phyloP scores from a whole-genome alignment of 2,329 filamentous ascomycete species.

The Colletotrichum truncatum region DNA sequence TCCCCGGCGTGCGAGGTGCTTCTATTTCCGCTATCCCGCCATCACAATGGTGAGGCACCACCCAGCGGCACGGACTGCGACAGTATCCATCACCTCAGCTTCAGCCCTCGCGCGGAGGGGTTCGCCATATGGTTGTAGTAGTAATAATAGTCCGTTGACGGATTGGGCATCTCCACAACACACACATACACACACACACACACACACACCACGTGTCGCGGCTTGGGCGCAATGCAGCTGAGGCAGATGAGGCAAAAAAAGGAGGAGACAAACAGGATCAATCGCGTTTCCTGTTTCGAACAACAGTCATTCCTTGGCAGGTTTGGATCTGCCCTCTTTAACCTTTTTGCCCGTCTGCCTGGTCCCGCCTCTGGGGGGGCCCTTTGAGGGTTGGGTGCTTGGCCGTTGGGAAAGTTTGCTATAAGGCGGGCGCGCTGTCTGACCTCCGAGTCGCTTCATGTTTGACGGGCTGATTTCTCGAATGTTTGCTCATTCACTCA shows the following conservation, averaged over 20 bases:
- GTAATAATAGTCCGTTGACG: not conserved
- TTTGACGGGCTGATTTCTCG: not conserved
- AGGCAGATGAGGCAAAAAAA: not conserved
- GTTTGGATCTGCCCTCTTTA: not conserved
- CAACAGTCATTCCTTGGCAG: not conserved
- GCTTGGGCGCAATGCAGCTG: not conserved
- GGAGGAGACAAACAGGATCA: not conserved
- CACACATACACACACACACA: too few relatives aligned
- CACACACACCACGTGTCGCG: slow-evolving; percentile 1
- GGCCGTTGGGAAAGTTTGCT: slow-evolving; percentile 1
- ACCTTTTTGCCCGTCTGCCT: too few relatives aligned
- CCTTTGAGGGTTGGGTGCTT: not conserved
- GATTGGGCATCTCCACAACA: not conserved
- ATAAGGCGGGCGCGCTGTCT: slow-evolving; percentile 1
- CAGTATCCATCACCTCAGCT: too few relatives aligned
- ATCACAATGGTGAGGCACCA: not conserved
- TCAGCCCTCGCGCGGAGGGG: too few relatives aligned
- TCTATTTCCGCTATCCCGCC: not conserved
- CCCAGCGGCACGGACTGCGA: not conserved
- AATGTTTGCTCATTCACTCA: not conserved
- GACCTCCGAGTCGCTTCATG: not conserved
- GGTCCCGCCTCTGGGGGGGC: too few relatives aligned
- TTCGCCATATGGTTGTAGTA: not conserved
- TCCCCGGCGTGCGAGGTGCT: not conserved
- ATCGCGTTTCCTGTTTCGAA: not conserved